Conservation (phyloP, 495 filamentous ascomycete species). For the Amniculicola lignicola region DNA sequence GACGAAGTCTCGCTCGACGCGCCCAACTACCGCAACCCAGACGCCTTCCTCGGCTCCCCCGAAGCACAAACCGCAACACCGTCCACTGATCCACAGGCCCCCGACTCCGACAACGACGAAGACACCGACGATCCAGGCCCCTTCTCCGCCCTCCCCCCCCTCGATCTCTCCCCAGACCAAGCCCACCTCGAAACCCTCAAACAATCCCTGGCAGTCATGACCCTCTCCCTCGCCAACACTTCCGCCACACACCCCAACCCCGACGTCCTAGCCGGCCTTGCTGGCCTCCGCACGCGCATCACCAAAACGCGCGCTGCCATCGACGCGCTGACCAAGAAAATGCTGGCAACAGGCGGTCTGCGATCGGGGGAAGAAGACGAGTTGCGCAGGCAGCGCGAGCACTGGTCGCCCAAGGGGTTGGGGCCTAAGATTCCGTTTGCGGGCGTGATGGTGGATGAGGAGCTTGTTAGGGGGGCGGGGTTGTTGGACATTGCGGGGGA, state of each 20-base stretch:
- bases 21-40: constrained; percentile 23
- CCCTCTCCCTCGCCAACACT: neutral
- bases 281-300: constrained; percentile 15
- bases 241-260: neutral
- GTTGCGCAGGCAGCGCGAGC: neutral
- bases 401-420: neutral
- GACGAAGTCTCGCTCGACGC: constrained; percentile 21
- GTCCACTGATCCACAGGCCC: too few relatives aligned
- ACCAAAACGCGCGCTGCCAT: neutral
- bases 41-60: neutral
- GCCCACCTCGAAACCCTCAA: constrained; percentile 10
- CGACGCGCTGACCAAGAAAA: constrained; percentile 8
- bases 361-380: constrained; percentile 4
- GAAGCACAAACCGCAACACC: neutral
- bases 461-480: constrained; percentile 18
- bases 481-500: constrained; percentile 7
- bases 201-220: constrained; percentile 3
- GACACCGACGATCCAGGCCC: neutral
- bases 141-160: neutral
- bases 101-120: neutral
- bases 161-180: neutral
- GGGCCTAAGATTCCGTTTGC: constrained; percentile 24
- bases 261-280: neutral
- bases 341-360: constrained; percentile 3
- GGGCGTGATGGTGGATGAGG: constrained; percentile 20